Conservation (phyloP, 2,329 filamentous ascomycete species). For the Neobulgaria alba region DNA sequence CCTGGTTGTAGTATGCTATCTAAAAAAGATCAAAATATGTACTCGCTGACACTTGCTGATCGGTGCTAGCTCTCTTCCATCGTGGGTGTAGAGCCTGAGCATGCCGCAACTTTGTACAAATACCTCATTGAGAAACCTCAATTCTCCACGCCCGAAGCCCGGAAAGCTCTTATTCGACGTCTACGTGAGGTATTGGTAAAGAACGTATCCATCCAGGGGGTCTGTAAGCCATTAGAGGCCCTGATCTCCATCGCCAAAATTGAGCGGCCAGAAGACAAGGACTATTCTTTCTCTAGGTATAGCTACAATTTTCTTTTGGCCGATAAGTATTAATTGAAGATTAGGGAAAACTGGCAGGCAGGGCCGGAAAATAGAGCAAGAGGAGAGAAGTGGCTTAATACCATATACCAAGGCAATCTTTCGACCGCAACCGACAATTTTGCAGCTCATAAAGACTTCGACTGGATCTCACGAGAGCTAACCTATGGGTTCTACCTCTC, state of each 20-base stretch:
- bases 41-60: constrained; percentile 3
- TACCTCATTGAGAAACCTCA: constrained; percentile 42
- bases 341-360: constrained; percentile 47
- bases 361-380: constrained; percentile 45
- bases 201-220: constrained; percentile 47
- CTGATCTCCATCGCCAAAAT: constrained; percentile 19
- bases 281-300: constrained; percentile 32
- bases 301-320: neutral
- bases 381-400: constrained; percentile 46
- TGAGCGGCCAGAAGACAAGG: constrained; percentile 42
- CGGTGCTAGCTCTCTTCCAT: constrained; percentile 29
- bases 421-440: constrained; percentile 32
- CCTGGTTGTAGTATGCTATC: constrained; percentile 31
- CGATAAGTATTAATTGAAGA: constrained; percentile 26
- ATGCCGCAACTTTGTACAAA: constrained; percentile 45
- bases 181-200: constrained; percentile 53
- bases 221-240: constrained; percentile 51
- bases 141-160: constrained; percentile 34
- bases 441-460: constrained; percentile 38
- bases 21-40: neutral
- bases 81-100: constrained; percentile 42
- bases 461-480: constrained; percentile 45
- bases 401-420: constrained; percentile 32
- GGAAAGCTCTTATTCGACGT: constrained; percentile 40
- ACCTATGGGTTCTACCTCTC: constrained; percentile 51